A percentile compares a stretch with the other conserved stretches of the same genome.
These are phyloP conservation scores for Plectranthus barbatus DNA, from an alignment of 257 asterid species.

Conservation along the genomic window DNA sequence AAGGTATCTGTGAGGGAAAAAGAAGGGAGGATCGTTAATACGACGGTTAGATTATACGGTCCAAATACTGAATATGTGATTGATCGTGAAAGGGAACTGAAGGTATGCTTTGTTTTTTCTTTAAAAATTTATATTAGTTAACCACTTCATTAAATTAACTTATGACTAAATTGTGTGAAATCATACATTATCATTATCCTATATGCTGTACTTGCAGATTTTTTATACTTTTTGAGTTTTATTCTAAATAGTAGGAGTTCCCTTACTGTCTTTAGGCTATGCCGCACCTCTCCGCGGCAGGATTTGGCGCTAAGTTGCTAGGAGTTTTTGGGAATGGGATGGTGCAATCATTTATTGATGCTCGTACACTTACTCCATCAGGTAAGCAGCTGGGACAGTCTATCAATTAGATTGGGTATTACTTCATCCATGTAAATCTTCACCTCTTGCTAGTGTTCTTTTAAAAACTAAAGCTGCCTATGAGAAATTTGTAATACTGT, in stretches of 20 bases:
- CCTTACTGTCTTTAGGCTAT: constrained; percentile 56
- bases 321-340: constrained; percentile 96
- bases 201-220: background rate
- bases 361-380: constrained; percentile 73
- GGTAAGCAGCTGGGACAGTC: constrained; percentile 36
- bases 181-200: background rate
- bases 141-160: background rate
- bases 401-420: constrained; percentile 4
- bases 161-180: background rate
- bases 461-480: constrained; percentile 2
- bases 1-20: constrained; percentile 75
- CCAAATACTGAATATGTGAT: constrained; percentile 95
- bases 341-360: constrained; percentile 94
- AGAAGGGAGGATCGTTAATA: constrained; percentile 25
- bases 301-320: constrained; percentile 96
- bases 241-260: background rate
- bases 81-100: constrained; percentile 79
- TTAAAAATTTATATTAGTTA: background rate
- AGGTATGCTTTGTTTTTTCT: constrained; percentile 34
- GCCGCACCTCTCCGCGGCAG: constrained; percentile 90
- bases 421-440: constrained; percentile 2
- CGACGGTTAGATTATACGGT: constrained; percentile 82
- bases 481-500: constrained; percentile 1
- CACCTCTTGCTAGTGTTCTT: background rate
- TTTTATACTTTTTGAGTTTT: background rate